Percentiles rank a stretch among this genome's conserved stretches.
phyloP scores from a whole-genome alignment of 2,329 filamentous ascomycete species.

The Colletotrichum sp. region DNA sequence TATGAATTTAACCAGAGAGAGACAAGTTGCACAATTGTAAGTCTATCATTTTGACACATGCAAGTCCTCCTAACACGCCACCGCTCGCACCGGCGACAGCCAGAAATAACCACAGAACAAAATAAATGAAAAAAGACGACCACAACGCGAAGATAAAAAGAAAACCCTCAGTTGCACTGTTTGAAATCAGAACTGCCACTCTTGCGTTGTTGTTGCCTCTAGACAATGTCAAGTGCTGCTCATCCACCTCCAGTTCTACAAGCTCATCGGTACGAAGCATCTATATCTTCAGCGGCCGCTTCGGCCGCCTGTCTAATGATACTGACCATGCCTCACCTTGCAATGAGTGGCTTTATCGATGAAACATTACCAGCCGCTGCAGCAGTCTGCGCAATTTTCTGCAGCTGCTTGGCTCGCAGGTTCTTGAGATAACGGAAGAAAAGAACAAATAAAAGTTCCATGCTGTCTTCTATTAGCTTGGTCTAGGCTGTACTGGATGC shows the following conservation, averaged over 20 bases:
- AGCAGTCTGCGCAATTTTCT: constrained; percentile 68
- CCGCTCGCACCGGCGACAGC: background rate
- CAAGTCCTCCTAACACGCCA: background rate
- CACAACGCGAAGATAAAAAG: background rate
- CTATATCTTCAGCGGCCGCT: background rate
- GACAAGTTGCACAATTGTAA: background rate
- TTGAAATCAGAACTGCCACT: background rate
- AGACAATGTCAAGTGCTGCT: background rate
- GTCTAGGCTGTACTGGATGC: background rate
- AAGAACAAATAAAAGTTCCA: constrained; percentile 87
- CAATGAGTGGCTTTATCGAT: background rate
- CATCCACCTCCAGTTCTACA: background rate
- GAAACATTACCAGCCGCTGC: constrained; percentile 41
- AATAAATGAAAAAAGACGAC: background rate
- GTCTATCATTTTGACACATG: background rate
- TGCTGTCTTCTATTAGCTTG: constrained; percentile 49
- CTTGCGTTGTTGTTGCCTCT: background rate
- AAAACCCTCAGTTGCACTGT: background rate
- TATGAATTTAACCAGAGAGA: background rate
- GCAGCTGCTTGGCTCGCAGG: constrained; percentile 71
- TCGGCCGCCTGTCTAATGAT: background rate
- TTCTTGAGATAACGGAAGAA: constrained; percentile 82
- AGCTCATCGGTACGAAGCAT: background rate
- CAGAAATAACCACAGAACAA: background rate
- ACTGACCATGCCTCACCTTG: background rate